Evolutionary conservation across 306 rosid genomes (phyloP).

Genomic region (Begonia loranthoides): DNA sequence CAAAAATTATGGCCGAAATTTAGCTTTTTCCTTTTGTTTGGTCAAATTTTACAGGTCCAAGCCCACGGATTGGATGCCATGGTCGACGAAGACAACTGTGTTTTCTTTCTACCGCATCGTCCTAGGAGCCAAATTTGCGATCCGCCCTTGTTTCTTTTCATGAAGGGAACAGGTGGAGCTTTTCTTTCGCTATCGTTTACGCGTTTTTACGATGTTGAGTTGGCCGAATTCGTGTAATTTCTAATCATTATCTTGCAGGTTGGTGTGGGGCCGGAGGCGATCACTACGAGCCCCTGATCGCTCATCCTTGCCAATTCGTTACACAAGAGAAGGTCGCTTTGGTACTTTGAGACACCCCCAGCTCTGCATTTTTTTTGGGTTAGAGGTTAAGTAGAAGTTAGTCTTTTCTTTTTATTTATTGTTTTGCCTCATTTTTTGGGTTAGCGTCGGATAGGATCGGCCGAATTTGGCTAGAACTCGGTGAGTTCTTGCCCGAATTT

Average conservation of each 20-base stretch:
- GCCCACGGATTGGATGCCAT: conserved; percentile 98
- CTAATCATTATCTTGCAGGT: conserved; percentile 28
- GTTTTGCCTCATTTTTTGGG: too few species aligned
- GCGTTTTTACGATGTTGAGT: not conserved
- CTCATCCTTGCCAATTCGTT: conserved; percentile 49
- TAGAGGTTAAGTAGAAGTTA: too few species aligned
- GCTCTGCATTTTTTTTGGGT: too few species aligned
- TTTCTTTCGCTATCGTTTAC: not conserved
- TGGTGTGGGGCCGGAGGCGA: conserved; percentile 99
- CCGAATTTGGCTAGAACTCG: too few species aligned
- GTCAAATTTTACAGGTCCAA: conserved; percentile 49
- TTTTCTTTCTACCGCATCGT: conserved; percentile 94
- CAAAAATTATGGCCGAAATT: too few species aligned
- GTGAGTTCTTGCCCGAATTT: too few species aligned
- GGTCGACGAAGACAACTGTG: conserved; percentile 95
- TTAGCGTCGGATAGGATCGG: too few species aligned
- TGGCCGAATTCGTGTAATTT: not conserved
- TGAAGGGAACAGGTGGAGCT: conserved; percentile 95
- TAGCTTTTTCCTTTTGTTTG: too few species aligned
- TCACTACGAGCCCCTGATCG: conserved; percentile 91
- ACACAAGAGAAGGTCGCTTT: conserved; percentile 88
- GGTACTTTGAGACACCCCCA: conserved; percentile 41
- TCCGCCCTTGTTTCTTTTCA: conserved; percentile 85
- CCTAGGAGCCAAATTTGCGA: conserved; percentile 72
- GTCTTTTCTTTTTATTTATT: too few species aligned